Conservation (phyloP, 331 rosid genomes). For the Malus hybrid region DNA sequence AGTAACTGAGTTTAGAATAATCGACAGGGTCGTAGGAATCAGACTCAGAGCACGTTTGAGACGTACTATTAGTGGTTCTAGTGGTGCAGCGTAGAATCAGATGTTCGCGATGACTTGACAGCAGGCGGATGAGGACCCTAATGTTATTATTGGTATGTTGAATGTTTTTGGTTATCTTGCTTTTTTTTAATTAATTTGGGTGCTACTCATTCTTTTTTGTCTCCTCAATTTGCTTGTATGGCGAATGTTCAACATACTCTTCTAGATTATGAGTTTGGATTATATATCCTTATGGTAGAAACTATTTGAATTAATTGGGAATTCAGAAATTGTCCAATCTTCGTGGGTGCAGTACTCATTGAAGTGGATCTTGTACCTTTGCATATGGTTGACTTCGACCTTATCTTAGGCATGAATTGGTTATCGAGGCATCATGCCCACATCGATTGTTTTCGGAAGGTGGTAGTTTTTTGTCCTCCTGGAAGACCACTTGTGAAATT, state of each 20-base stretch:
- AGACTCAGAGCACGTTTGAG: no score
- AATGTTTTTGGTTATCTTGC: background rate
- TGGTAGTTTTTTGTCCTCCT: background rate
- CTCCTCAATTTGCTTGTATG: fast-evolving
- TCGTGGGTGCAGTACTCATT: no score
- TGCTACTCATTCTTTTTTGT: background rate
- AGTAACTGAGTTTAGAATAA: no score
- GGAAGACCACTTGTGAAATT: background rate
- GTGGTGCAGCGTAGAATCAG: no score
- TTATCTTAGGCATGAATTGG: background rate
- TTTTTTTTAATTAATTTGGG: no score
- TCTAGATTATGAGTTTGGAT: background rate
- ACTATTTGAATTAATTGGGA: background rate
- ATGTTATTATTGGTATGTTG: background rate
- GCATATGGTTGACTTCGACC: no score
- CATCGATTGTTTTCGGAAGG: no score
- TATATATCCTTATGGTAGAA: background rate
- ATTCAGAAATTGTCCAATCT: no score
- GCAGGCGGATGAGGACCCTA: fast-evolving
- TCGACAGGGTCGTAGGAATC: no score
- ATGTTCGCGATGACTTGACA: background rate
- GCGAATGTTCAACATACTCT: background rate
- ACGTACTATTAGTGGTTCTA: no score
- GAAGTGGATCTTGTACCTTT: no score
- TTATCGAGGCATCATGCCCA: background rate